phyloP scores from a whole-genome alignment of 2,329 filamentous ascomycete genomes.

The Sphaerulina musiva region DNA sequence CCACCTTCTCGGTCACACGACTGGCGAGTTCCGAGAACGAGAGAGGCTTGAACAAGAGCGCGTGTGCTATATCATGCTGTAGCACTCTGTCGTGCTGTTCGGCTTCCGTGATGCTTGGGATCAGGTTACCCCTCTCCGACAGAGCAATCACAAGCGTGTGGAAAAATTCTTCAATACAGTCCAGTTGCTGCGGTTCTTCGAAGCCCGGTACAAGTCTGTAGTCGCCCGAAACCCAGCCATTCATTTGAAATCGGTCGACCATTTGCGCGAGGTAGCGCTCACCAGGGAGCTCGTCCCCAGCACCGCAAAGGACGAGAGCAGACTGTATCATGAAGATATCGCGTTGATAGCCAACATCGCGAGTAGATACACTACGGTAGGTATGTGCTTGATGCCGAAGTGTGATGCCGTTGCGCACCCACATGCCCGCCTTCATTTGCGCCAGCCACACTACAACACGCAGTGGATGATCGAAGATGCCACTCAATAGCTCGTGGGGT shows the following conservation, averaged over 20 bases:
- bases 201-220: slow-evolving; percentile 69
- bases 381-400: slow-evolving; percentile 90
- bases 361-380: slow-evolving; percentile 79
- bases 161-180: slow-evolving; percentile 92
- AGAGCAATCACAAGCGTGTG: slow-evolving; percentile 86
- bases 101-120: slow-evolving; percentile 61
- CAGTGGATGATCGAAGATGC: slow-evolving; percentile 82
- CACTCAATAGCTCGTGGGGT: slow-evolving; percentile 27
- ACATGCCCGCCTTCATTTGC: slow-evolving; percentile 97
- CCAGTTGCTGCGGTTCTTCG: slow-evolving; percentile 81
- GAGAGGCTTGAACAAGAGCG: slow-evolving; percentile 90
- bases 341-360: slow-evolving; percentile 88
- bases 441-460: slow-evolving; percentile 93
- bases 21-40: slow-evolving; percentile 87
- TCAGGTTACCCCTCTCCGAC: slow-evolving; percentile 77
- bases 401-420: slow-evolving; percentile 96
- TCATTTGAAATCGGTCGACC: slow-evolving; percentile 84
- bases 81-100: slow-evolving; percentile 61
- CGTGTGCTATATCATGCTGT: slow-evolving; percentile 83
- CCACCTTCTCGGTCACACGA: slow-evolving; percentile 80
- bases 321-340: slow-evolving; percentile 93
- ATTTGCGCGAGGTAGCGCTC: slow-evolving; percentile 72
- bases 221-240: slow-evolving; percentile 75
- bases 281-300: slow-evolving; percentile 49
- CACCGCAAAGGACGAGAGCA: slow-evolving; percentile 77